These are phyloP conservation scores for Orbilia oligospora DNA, from an alignment of 2,329 filamentous ascomycete species.

Conservation along the genomic window DNA sequence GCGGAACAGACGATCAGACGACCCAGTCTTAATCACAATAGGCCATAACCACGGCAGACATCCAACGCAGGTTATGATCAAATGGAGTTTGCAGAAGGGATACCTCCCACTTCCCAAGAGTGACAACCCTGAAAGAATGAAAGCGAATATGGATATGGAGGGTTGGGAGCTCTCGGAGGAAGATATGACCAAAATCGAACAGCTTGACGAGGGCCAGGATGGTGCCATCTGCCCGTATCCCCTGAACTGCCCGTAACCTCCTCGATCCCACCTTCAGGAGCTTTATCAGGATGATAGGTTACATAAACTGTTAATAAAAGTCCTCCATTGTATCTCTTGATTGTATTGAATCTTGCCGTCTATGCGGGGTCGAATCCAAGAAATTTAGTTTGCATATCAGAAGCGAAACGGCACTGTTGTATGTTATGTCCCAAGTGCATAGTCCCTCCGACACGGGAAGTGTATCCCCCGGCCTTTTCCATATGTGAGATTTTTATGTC, in stretches of 20 bases:
- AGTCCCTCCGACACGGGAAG: neutral
- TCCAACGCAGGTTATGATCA: slow-evolving; percentile 80
- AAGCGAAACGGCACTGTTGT: neutral
- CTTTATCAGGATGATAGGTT: neutral
- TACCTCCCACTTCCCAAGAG: slow-evolving; percentile 83
- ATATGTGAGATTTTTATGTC: neutral
- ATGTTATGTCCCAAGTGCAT: neutral
- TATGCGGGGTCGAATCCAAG: slow-evolving; percentile 9
- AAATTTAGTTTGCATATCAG: slow-evolving; percentile 17
- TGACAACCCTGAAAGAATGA: slow-evolving; percentile 74
- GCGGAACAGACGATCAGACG: slow-evolving; percentile 77
- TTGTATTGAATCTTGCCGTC: neutral
- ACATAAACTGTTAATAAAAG: neutral
- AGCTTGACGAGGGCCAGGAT: slow-evolving; percentile 73
- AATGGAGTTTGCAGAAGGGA: slow-evolving; percentile 83
- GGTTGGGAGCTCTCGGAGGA: slow-evolving; percentile 74
- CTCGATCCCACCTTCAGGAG: neutral
- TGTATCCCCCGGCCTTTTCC: neutral
- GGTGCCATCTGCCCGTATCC: slow-evolving; percentile 55
- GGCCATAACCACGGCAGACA: slow-evolving; percentile 79
- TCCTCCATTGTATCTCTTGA: slow-evolving; percentile 4
- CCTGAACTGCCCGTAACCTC: slow-evolving; percentile 35
- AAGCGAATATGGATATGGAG: slow-evolving; percentile 76
- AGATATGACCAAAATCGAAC: slow-evolving; percentile 76
- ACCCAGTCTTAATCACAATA: slow-evolving; percentile 76